These are phyloP conservation scores for Backusella tuberculispora DNA, from an alignment of 192 early-diverging fungal species.

Conservation along the genomic window DNA sequence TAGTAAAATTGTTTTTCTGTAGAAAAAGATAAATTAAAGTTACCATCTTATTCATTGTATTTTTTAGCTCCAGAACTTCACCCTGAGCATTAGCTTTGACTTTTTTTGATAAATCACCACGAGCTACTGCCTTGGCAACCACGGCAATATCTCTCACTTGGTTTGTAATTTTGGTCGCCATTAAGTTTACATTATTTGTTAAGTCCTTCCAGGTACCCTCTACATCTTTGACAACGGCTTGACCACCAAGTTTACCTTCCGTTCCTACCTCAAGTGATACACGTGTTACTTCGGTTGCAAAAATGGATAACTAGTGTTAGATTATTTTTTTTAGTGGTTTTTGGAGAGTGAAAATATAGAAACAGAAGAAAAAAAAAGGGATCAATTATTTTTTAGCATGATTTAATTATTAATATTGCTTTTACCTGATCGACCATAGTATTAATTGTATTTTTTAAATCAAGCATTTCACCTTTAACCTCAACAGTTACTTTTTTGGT, in stretches of 20 bases:
- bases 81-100: constrained; percentile 59
- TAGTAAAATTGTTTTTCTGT: neutral
- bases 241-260: constrained; percentile 59
- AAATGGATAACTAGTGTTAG: constrained; percentile 38
- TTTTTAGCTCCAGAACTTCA: constrained; percentile 64
- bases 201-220: constrained; percentile 61
- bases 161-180: constrained; percentile 60
- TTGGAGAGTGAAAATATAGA: constrained; percentile 1
- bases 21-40: neutral
- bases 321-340: neutral
- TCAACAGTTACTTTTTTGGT: constrained; percentile 63
- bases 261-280: constrained; percentile 62
- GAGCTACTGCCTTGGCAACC: constrained; percentile 61
- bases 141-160: constrained; percentile 64
- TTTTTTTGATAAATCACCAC: constrained; percentile 57
- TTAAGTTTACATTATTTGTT: constrained; percentile 64
- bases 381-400: constrained; percentile 2
- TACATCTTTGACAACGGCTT: constrained; percentile 59
- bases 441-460: constrained; percentile 61
- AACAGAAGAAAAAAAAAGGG: neutral
- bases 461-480: constrained; percentile 62
- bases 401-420: neutral
- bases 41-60: constrained; percentile 65
- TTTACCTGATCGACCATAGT: constrained; percentile 63
- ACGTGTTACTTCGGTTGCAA: constrained; percentile 62